Evolutionary conservation across 2,329 filamentous ascomycete genomes (phyloP).

Genomic region (Eutypella sp.): DNA sequence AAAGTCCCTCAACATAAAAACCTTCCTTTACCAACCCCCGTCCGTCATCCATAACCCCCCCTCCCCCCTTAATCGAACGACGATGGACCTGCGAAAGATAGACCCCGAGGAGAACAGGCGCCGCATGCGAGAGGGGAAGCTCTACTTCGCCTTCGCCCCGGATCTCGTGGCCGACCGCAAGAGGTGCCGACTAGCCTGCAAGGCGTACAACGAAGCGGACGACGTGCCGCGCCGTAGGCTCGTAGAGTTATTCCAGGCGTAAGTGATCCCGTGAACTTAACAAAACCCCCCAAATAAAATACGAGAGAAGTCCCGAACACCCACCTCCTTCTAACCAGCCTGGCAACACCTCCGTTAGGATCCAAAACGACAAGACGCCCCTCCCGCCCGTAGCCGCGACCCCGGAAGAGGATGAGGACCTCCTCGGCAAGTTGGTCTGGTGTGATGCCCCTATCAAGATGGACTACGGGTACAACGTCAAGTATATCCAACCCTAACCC

Average conservation of each 20-base stretch:
- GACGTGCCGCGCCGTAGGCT: constrained; percentile 56
- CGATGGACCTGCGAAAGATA: constrained; percentile 24
- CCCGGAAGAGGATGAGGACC: constrained; percentile 57
- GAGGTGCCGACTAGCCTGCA: constrained; percentile 57
- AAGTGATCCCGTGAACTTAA: constrained; percentile 25
- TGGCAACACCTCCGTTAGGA: constrained; percentile 36
- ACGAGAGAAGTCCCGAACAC: background rate
- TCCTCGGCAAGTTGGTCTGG: constrained; percentile 62
- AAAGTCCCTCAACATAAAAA: too few species aligned
- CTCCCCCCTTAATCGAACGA: background rate
- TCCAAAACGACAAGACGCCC: constrained; percentile 56
- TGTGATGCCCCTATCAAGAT: constrained; percentile 64
- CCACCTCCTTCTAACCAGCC: background rate
- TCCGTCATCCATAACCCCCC: too few species aligned
- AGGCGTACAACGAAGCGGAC: constrained; percentile 58
- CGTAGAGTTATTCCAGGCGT: constrained; percentile 69
- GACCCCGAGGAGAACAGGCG: constrained; percentile 43
- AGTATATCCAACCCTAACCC: constrained; percentile 27
- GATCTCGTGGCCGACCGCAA: constrained; percentile 58
- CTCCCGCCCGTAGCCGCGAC: constrained; percentile 56
- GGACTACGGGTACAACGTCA: constrained; percentile 76
- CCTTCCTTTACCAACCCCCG: too few species aligned
- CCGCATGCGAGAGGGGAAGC: constrained; percentile 61
- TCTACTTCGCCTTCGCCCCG: constrained; percentile 70
- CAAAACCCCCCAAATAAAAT: too few species aligned